A percentile compares a stretch with the other conserved stretches of the same genome.
These are phyloP conservation scores for Fusarium armeniacum DNA, from an alignment of 2,329 filamentous ascomycete genomes.

Conservation along the genomic window DNA sequence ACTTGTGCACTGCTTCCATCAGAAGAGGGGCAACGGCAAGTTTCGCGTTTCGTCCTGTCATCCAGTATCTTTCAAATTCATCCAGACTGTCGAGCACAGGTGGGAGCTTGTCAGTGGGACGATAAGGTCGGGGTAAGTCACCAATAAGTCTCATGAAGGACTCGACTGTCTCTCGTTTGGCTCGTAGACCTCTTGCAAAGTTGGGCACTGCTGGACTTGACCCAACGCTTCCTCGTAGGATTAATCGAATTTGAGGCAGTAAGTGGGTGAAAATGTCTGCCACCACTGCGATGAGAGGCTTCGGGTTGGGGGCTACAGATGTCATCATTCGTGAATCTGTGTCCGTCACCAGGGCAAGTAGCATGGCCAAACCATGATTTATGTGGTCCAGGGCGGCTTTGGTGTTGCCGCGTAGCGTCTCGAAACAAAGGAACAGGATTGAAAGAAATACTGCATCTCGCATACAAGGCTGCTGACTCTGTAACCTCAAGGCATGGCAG, in stretches of 20 bases:
- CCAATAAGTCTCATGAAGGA: constrained; percentile 37
- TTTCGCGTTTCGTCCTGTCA: constrained; percentile 13
- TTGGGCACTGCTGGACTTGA: constrained; percentile 36
- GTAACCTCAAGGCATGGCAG: constrained; percentile 53
- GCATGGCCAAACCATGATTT: constrained; percentile 54
- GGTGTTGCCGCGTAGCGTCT: constrained; percentile 50
- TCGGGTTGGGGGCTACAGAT: constrained; percentile 42
- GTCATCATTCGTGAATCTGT: constrained; percentile 20
- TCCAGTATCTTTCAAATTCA: constrained; percentile 44
- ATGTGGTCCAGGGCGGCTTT: constrained; percentile 54
- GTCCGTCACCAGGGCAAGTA: constrained; percentile 53
- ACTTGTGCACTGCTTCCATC: constrained; percentile 18
- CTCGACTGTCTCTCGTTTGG: constrained; percentile 37
- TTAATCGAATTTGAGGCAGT: constrained; percentile 23
- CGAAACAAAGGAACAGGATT: constrained; percentile 52
- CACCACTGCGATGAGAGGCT: constrained; percentile 34
- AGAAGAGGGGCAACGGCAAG: constrained; percentile 26
- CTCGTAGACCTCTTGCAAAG: constrained; percentile 31
- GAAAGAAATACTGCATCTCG: constrained; percentile 53
- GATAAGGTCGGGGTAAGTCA: constrained; percentile 21
- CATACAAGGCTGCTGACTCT: constrained; percentile 47
- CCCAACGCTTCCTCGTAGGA: constrained; percentile 31
- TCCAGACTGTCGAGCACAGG: constrained; percentile 30
- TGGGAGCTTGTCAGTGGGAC: constrained; percentile 8
- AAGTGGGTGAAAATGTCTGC: constrained; percentile 40